These are phyloP conservation scores for Pseudogymnoascus sp. DNA, from an alignment of 2,329 filamentous ascomycete species.

Conservation along the genomic window DNA sequence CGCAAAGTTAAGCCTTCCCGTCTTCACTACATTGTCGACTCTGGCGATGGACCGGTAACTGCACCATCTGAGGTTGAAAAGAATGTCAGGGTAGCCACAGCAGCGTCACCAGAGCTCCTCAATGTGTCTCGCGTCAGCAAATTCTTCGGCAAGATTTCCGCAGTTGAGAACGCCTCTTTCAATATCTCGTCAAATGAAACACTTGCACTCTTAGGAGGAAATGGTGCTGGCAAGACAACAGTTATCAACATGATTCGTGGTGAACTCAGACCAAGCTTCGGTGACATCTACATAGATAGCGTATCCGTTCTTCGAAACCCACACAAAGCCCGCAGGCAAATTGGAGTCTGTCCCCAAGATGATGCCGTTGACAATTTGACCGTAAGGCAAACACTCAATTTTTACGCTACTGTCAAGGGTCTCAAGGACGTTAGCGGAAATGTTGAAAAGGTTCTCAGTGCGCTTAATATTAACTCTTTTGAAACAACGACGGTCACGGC, in stretches of 20 bases:
- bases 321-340: constrained; percentile 21
- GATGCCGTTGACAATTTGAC: constrained; percentile 31
- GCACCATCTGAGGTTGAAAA: constrained; percentile 24
- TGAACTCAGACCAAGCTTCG: constrained; percentile 50
- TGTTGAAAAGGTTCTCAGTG: background rate
- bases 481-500: constrained; percentile 22
- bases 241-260: constrained; percentile 61
- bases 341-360: constrained; percentile 32
- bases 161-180: constrained; percentile 59
- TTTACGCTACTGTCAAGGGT: constrained; percentile 29
- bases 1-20: constrained; percentile 20
- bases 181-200: constrained; percentile 54
- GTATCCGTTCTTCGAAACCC: constrained; percentile 40
- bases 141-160: constrained; percentile 50
- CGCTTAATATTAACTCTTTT: constrained; percentile 23
- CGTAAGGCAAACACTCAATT: constrained; percentile 28
- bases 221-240: constrained; percentile 60
- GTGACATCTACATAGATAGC: constrained; percentile 55
- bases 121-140: constrained; percentile 59
- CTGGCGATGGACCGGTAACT: constrained; percentile 22
- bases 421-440: constrained; percentile 20
- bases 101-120: constrained; percentile 36
- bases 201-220: constrained; percentile 59
- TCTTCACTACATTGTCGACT: constrained; percentile 23
- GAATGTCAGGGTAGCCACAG: constrained; percentile 27